A percentile compares a stretch with the other conserved stretches of the same genome.
These are phyloP conservation scores for Protostelium mycophagum DNA, from an alignment of 78 protist species.

Conservation along the genomic window DNA sequence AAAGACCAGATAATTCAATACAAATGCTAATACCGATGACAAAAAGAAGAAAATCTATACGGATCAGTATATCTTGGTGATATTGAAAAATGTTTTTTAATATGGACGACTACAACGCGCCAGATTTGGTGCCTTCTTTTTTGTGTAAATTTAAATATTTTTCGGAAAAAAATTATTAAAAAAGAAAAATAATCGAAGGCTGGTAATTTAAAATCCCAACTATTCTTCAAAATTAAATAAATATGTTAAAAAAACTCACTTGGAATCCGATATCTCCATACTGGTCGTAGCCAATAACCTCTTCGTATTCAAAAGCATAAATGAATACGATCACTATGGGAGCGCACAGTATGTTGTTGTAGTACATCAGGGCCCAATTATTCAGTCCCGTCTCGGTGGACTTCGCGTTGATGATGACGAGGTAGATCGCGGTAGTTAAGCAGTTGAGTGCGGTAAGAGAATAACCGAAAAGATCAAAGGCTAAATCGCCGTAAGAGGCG, in stretches of 20 bases:
- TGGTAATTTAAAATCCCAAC: too few relatives aligned
- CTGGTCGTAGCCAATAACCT: conserved; percentile 7
- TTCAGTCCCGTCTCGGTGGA: conserved; percentile 56
- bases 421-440: conserved; percentile 66
- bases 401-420: conserved; percentile 45
- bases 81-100: neutral
- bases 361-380: conserved; percentile 59
- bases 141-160: too few relatives aligned
- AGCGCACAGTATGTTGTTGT: conserved; percentile 57
- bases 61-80: neutral
- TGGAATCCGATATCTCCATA: conserved; percentile 43
- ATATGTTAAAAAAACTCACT: too few relatives aligned
- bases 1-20: conserved; percentile 66
- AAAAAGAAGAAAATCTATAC: conserved; percentile 55
- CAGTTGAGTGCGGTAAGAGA: conserved; percentile 54
- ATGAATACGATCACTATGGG: conserved; percentile 46
- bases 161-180: too few relatives aligned
- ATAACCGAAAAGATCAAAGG: conserved; percentile 58
- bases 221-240: too few relatives aligned
- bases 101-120: neutral
- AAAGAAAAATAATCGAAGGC: too few relatives aligned
- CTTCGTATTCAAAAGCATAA: conserved; percentile 28
- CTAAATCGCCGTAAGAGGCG: conserved; percentile 64
- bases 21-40: conserved; percentile 61
- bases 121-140: too few relatives aligned